Evolutionary conservation across 257 asterid genomes (phyloP).

Genomic region (Agastache rugosa): DNA sequence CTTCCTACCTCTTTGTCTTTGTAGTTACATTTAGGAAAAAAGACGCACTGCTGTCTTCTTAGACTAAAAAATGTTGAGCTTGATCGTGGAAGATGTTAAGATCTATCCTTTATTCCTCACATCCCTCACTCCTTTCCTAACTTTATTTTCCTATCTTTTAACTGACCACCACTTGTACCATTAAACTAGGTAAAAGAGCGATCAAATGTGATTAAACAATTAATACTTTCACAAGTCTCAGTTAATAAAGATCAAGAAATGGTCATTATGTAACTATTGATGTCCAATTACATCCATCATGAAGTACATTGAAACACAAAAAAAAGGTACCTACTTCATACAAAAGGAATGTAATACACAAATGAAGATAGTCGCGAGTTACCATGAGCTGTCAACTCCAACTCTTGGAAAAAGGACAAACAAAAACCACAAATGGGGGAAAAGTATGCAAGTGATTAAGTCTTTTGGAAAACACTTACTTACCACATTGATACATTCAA

Average conservation of each 20-base stretch:
- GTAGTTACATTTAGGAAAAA: background rate
- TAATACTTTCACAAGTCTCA: background rate
- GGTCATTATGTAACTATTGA: background rate
- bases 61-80: background rate
- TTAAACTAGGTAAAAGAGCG: background rate
- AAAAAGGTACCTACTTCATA: background rate
- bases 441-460: background rate
- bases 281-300: conserved; percentile 11
- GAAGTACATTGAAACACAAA: background rate
- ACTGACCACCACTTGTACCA: background rate
- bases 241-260: background rate
- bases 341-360: background rate
- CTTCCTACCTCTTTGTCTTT: background rate
- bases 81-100: background rate
- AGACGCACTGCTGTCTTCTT: background rate
- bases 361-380: background rate
- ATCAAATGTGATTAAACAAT: background rate
- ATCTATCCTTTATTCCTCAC: background rate
- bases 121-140: background rate
- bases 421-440: background rate
- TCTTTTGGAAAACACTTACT: background rate
- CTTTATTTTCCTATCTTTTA: background rate
- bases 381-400: conserved; percentile 11
- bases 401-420: background rate
- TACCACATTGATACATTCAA: background rate